Evolutionary conservation across 345 rosid species (phyloP).

Genomic region (Salix viminalis): DNA sequence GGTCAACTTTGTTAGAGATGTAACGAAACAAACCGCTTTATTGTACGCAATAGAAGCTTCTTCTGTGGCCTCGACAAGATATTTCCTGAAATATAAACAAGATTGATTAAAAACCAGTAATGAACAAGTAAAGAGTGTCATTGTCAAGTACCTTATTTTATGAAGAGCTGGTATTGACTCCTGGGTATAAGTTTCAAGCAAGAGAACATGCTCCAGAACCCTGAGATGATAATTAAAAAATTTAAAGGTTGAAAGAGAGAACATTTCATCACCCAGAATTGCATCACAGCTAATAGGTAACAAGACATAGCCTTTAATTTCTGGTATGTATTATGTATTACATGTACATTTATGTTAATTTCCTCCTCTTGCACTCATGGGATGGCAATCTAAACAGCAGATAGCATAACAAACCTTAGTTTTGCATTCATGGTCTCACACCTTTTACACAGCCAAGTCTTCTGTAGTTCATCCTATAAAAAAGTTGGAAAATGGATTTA

Average conservation of each 20-base stretch:
- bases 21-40: constrained; percentile 71
- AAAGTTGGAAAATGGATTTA: constrained; percentile 2
- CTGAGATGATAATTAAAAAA: constrained; percentile 29
- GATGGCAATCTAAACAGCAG: not conserved
- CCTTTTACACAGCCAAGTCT: constrained; percentile 88
- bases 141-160: constrained; percentile 63
- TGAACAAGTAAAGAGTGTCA: not conserved
- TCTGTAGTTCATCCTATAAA: constrained; percentile 80
- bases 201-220: constrained; percentile 78
- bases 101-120: not conserved
- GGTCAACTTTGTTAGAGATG: not conserved
- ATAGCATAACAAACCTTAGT: constrained; percentile 54
- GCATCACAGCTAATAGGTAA: not conserved
- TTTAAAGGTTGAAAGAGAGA: not conserved
- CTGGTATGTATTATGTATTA: not conserved
- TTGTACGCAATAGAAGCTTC: constrained; percentile 92
- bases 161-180: constrained; percentile 90
- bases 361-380: not conserved
- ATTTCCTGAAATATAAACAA: constrained; percentile 51
- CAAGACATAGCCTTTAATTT: not conserved
- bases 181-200: constrained; percentile 80
- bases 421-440: constrained; percentile 98
- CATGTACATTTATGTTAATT: not conserved
- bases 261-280: not conserved
- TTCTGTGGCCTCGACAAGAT: constrained; percentile 87